Base-by-base conservation (phyloP, 495 filamentous ascomycete species). In the Daldinia caldariorum region DNA sequence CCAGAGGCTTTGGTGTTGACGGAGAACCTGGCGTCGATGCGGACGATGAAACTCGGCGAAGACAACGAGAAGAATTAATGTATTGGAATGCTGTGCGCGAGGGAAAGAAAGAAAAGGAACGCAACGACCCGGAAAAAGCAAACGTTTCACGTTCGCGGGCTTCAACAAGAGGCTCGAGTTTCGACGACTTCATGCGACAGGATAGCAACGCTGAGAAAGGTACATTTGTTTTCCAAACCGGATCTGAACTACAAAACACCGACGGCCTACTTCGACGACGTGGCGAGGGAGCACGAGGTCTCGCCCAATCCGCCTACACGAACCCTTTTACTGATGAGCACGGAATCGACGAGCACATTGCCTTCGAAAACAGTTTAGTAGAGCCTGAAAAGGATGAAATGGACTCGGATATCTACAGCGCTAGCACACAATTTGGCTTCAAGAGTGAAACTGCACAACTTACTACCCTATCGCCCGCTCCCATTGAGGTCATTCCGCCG, bases 31-130 rank as follows among this genome's bases (percentile, higher is more conserved):
- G 83, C 8, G 83, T 89, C 16, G 89, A 89, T 16, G 92, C 90
- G 49, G 89, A 89, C 63, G 90, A 92, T 65, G 88, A 89, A 58
- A 84, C 79, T 26, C 83, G 89, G 63, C 86, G 89, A 37, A 81
- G 86, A 63, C 90, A 89, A 70, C 83, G 90, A 43, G 90, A 91
- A 69, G 92, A 97, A 73, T 82, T 94, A 26, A 81, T 90, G 77
- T 91, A 90, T 61, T 90, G 90, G 84, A 89, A 89, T 63, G 72
- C 82, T 31, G 41, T 81, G 49, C 77, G 72, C 43, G 43, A 47
- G 49, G 71, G 78, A 54, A 71, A 82, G 72, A 74, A 77, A 73
- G 71, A 79, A 65, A 75, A 73, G 70, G 67, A 73, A 73, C 60
- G 66, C 51, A 31, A 57, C 10, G 69, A 76, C 60, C 16, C 61